phyloP scores from a whole-genome alignment of 352 stramenopile genomes.

The Phytophthora kernoviae region DNA sequence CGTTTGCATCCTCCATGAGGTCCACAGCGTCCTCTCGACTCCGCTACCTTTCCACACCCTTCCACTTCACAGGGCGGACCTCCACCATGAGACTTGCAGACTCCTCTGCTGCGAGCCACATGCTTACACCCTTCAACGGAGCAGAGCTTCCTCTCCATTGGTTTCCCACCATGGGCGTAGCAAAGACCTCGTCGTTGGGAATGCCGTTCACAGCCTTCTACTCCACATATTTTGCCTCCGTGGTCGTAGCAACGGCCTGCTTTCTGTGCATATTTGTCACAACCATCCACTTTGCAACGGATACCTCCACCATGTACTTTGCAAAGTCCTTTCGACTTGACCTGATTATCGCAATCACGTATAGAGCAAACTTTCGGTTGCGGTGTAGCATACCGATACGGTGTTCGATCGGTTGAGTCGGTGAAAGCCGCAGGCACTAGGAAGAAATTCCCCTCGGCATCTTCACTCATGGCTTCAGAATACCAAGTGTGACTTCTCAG shows the following conservation, averaged over 20 bases:
- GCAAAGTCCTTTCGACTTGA: constrained; percentile 32
- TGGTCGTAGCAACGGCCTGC: constrained; percentile 27
- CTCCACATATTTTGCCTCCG: constrained; percentile 20
- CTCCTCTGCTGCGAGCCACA: constrained; percentile 19
- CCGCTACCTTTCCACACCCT: constrained; percentile 23
- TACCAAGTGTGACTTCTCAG: too few relatives aligned
- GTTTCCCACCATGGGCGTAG: constrained; percentile 31
- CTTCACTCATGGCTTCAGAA: too few relatives aligned
- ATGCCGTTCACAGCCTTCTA: constrained; percentile 24
- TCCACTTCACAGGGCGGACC: constrained; percentile 20
- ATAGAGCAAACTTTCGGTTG: neutral
- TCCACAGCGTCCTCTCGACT: constrained; percentile 21
- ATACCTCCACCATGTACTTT: constrained; percentile 32
- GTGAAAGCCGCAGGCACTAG: too few relatives aligned
- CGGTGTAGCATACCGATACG: neutral
- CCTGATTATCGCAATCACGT: constrained; percentile 24
- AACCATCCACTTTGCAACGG: constrained; percentile 24
- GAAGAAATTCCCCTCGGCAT: too few relatives aligned
- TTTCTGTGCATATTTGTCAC: constrained; percentile 20
- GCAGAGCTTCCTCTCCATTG: constrained; percentile 19
- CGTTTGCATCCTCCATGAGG: constrained; percentile 24
- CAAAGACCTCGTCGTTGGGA: constrained; percentile 23
- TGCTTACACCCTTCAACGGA: constrained; percentile 21
- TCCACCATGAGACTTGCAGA: constrained; percentile 22
- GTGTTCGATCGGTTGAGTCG: too few relatives aligned